Base-by-base conservation (phyloP, 2,329 filamentous ascomycete species). In the Catunica adiposa region DNA sequence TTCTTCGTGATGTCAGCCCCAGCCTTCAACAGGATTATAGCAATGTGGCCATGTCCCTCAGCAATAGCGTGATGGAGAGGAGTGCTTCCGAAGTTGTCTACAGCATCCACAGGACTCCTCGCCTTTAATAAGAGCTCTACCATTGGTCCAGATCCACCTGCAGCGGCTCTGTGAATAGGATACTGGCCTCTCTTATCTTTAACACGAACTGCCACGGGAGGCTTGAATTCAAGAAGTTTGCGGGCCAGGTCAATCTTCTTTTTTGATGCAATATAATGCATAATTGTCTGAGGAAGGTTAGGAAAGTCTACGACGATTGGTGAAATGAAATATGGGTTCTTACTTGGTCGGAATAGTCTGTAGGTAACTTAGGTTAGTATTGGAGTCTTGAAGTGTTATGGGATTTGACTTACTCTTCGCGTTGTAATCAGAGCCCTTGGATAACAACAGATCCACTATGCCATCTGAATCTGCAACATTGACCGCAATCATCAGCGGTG, bases 231-330 rank as follows among this genome's bases (percentile, higher is more conserved):
- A 40, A 98, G 70, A n/a, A 98, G 77, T 57, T 80, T 80, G 51
- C 82, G 83, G 25, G 88, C 88, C 5, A 85, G 75, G 60, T 94
- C 86, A 47, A 96, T 72, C 65, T 94, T 89, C 63, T 80, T 80
- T 69, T 98, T 98, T 31, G 89, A 95, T 14, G 86, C 84, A 51
- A 89, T 82, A 65, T 97, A 95, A 68, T 97, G 90, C 20, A 98
- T 77, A 8, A 84, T 87, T 22, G 89, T 95, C 79, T 94, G 37
- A 3, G n/a, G 22, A 40, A 37, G 14, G 40, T 48, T 23, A 48
- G 46, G 31, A 7, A 15, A 11, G 40, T 5, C 20, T 29, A 11
- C 29, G 25, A 3, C 3, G 34, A 53, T 15, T 5, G 26, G 37
- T 3, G 4, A 3, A 25, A 37, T 37, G 17, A 31, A 23, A 17